Evolutionary conservation across 169 alveolate genomes (phyloP), one percentile per base, ranked within the genome.

Genomic region (Eimeria necatrix): DNA sequence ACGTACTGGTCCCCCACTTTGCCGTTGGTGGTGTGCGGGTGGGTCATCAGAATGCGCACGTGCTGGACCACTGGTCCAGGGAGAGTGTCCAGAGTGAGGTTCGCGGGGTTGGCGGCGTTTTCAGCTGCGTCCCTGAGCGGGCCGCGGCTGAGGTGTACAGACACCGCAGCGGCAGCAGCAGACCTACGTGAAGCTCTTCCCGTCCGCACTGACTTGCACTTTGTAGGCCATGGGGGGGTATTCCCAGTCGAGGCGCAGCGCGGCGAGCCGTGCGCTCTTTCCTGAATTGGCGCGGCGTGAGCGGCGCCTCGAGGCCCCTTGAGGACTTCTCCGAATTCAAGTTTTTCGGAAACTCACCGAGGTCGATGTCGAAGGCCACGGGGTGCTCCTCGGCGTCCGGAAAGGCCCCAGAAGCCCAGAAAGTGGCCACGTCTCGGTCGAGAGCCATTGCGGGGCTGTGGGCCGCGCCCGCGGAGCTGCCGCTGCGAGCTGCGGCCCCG

Each of bases 11-110:
- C 97, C n/a, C 96, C 97, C 73, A 97, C 97, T 96, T 97, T 96
- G 41, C 99, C 99, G 86, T 97, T 94, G 22, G 96, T 76, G 22
- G 98, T 96, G 94, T 98, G 99, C 80, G 99, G 99, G 89, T 96
- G 97, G 51, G 97, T 92, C 98, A 98, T 96, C n/a, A 97, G 95
- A 24, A 98, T 94, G 80, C 98, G 95, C 74, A 98, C 93, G 90
- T 97, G 95, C 74, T 96, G 96, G 59, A 97, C 97, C 52, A 95
- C 97, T 74, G 93, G 78, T 20, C 97, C 97, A 14, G 94, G 95
- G 64, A 97, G 96, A 60, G 97, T 51, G 81, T 97, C 98, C 26
- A 96, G 95, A 46, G 98, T 97, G 71, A 95, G 93, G 81, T 96
- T 96, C 49, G 96, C 85, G 8, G 98, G 95, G 91, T 97, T 97